Conservation (phyloP, 2,329 filamentous ascomycete species). For the Metarhizium rileyi region DNA sequence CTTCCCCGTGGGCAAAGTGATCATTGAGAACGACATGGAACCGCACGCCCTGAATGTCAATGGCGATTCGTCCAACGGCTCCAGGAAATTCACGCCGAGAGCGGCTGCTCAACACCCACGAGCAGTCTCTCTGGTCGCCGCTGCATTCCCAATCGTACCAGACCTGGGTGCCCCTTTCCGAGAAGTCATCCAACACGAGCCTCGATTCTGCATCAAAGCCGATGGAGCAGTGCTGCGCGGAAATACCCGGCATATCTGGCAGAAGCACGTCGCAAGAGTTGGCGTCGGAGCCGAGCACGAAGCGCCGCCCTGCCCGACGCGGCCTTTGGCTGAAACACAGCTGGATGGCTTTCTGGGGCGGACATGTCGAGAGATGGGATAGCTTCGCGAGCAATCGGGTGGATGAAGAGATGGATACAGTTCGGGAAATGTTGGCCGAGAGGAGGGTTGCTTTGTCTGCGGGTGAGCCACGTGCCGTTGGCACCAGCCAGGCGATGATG, state of each 20-base stretch:
- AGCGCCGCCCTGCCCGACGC: slow-evolving; percentile 25
- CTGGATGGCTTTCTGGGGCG: slow-evolving; percentile 21
- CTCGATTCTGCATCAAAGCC: slow-evolving; percentile 28
- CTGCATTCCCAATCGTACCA: slow-evolving; percentile 32
- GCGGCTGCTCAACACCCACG: slow-evolving; percentile 23
- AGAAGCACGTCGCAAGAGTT: slow-evolving; percentile 26
- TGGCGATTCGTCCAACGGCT: slow-evolving; percentile 22
- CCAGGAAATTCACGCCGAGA: slow-evolving; percentile 20
- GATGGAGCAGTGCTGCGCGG: slow-evolving; percentile 26
- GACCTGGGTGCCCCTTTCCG: slow-evolving; percentile 27
- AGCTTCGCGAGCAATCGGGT: slow-evolving; percentile 19
- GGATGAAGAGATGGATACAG: slow-evolving; percentile 15
- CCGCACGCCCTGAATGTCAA: slow-evolving; percentile 29
- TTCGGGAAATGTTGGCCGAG: slow-evolving; percentile 21
- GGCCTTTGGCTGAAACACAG: slow-evolving; percentile 25
- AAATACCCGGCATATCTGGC: slow-evolving; percentile 23
- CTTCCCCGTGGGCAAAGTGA: slow-evolving; percentile 21
- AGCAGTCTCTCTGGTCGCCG: slow-evolving; percentile 25
- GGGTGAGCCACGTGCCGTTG: slow-evolving; percentile 22
- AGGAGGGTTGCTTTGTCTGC: slow-evolving; percentile 24
- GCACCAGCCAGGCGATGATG: slow-evolving; percentile 31
- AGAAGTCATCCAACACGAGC: slow-evolving; percentile 29
- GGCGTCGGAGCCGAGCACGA: slow-evolving; percentile 29
- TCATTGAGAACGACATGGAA: slow-evolving; percentile 30
- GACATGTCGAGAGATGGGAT: slow-evolving; percentile 13